These are phyloP conservation scores for Talaromyces ruber DNA, from an alignment of 495 filamentous ascomycete genomes.

Conservation along the genomic window DNA sequence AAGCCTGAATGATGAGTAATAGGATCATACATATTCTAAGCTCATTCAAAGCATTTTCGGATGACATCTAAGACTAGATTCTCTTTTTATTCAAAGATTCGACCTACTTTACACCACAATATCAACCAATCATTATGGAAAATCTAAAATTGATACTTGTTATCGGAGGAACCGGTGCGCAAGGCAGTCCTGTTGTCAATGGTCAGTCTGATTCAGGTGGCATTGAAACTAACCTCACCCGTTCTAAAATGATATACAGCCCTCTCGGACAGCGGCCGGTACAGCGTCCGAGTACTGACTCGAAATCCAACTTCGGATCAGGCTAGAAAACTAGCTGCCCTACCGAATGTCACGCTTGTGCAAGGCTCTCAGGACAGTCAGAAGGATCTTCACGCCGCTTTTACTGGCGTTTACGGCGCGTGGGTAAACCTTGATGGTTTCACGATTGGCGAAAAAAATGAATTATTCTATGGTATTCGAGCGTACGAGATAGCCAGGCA, in stretches of 20 bases:
- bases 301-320: slow-evolving; percentile 28
- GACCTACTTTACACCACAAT: too few relatives aligned
- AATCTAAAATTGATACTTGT: slow-evolving; percentile 22
- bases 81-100: too few relatives aligned
- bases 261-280: slow-evolving; percentile 29
- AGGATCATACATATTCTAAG: too few relatives aligned
- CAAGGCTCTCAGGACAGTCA: slow-evolving; percentile 37
- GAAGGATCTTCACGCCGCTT: slow-evolving; percentile 24
- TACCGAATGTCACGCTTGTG: slow-evolving; percentile 34
- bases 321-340: slow-evolving; percentile 25
- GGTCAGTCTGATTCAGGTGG: slow-evolving; percentile 8
- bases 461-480: slow-evolving; percentile 47
- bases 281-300: slow-evolving; percentile 40
- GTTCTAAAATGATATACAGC: slow-evolving; percentile 8
- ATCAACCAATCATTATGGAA: neutral
- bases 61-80: too few relatives aligned
- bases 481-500: slow-evolving; percentile 45
- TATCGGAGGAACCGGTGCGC: slow-evolving; percentile 48
- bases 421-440: slow-evolving; percentile 50
- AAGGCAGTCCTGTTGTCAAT: slow-evolving; percentile 41
- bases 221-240: neutral
- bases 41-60: too few relatives aligned
- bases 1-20: neutral
- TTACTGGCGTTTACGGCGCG: slow-evolving; percentile 18
- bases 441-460: slow-evolving; percentile 42